Evolutionary conservation across 2,329 filamentous ascomycete genomes (phyloP), one percentile per base, ranked within the genome.

Genomic region (Dactylellina leptospora): DNA sequence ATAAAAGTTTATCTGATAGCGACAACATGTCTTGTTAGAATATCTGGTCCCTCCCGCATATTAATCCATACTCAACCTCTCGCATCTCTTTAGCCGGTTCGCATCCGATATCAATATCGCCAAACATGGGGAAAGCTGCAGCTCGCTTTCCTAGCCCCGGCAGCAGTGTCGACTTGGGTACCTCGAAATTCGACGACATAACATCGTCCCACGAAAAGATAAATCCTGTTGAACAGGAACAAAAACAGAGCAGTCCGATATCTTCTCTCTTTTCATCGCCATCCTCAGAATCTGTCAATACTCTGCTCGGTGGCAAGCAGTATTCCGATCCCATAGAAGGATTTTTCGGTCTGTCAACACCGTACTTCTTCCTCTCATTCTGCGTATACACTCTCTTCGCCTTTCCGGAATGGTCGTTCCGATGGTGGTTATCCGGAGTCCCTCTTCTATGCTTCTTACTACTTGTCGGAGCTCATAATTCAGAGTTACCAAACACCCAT

Each of bases 321-420:
- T 22, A 54, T 13, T 20, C 45, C 11, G 68, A 72, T 40, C 68
- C 59, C 16, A 55, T 72, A 18, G 16, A 64, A 18, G 20, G 22
- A 2, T 72, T 72, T 45, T 72, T 72, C 30, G 68, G 68, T n/a
- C 16, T 72, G 50, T 72, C 68, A 2, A 72, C 59, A n/a, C 68
- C 68, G 0, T 47, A 28, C n/a, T 72, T 72, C 59, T 72, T 50
- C 28, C 68, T 72, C 11, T 18, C 18, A 4, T 72, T 72, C 47
- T 64, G 44, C 3, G 25, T 54, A 27, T 72, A 72, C 38, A 60
- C 59, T 11, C 22, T 64, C 27, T 44, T 72, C 45, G 68, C 68
- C 53, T 72, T 72, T 22, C 54, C 68, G 11, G 68, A 64, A 25
- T 73, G 69, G 69, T 61, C 69, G 6, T 20, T 50, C 20, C 47